These are phyloP conservation scores for Penicillium chermesinum DNA, from an alignment of 495 filamentous ascomycete species.

Conservation along the genomic window DNA sequence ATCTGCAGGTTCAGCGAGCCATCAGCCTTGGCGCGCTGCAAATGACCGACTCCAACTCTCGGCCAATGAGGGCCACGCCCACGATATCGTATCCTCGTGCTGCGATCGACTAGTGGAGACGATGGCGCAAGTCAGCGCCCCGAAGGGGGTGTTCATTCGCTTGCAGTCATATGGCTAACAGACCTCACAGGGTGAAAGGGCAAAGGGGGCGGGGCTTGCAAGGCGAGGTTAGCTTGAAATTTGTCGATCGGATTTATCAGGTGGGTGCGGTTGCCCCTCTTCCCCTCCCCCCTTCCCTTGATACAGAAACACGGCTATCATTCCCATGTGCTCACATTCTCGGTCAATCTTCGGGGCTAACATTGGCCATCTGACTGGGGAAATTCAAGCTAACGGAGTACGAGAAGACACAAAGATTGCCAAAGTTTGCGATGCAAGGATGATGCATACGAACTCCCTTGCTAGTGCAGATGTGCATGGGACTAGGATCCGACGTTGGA, in stretches of 20 bases:
- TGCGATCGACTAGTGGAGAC: slow-evolving; percentile 15
- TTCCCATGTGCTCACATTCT: background rate
- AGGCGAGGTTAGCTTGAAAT: background rate
- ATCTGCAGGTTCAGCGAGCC: slow-evolving; percentile 18
- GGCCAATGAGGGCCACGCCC: slow-evolving; percentile 16
- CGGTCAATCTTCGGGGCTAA: slow-evolving; percentile 3
- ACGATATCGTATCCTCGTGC: slow-evolving; percentile 17
- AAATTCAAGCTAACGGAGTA: background rate
- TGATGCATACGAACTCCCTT: slow-evolving; percentile 24
- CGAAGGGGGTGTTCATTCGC: no score
- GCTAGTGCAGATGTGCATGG: slow-evolving; percentile 12
- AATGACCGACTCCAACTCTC: slow-evolving; percentile 16
- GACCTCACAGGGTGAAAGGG: no score
- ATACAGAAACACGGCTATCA: background rate
- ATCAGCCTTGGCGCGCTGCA: slow-evolving; percentile 18
- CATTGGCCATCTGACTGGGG: slow-evolving; percentile 6
- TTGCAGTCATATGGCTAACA: no score
- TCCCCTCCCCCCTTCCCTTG: no score
- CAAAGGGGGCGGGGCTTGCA: background rate
- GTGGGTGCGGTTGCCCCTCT: no score
- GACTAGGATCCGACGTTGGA: slow-evolving; percentile 19
- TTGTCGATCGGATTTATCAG: background rate
- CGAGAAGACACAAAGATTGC: background rate
- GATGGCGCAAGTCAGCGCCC: slow-evolving; percentile 10
- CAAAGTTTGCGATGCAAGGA: slow-evolving; percentile 16